phyloP scores from a whole-genome alignment of 805 yeast species.

The Teunomyces gatunensis region DNA sequence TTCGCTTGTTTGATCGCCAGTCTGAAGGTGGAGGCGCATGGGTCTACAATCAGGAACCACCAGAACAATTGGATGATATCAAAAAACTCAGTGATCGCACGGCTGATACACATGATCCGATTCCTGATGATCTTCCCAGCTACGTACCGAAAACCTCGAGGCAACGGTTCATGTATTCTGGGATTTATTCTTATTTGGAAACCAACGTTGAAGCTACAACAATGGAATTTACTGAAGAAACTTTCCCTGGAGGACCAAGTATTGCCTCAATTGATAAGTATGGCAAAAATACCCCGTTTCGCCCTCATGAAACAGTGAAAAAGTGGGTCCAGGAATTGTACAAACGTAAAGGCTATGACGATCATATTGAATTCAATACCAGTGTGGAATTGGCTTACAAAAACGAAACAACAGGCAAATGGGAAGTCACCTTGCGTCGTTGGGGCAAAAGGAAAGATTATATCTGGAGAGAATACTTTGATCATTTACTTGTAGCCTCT shows the following conservation, averaged over 20 bases:
- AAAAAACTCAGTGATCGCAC: conserved; percentile 8
- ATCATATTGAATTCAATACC: conserved; percentile 19
- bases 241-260: conserved; percentile 14
- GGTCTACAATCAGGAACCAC: conserved; percentile 19
- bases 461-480: conserved; percentile 18
- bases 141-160: conserved; percentile 14
- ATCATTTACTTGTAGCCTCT: conserved; percentile 17
- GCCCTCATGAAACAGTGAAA: conserved; percentile 16
- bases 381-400: conserved; percentile 28
- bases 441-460: conserved; percentile 12
- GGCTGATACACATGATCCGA: conserved; percentile 11
- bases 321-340: conserved; percentile 19
- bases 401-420: conserved; percentile 12
- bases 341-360: conserved; percentile 19
- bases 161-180: conserved; percentile 25
- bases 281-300: conserved; percentile 19
- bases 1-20: conserved; percentile 20
- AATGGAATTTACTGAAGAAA: conserved; percentile 23
- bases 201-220: conserved; percentile 21
- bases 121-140: conserved; percentile 15
- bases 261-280: conserved; percentile 12
- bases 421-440: conserved; percentile 16
- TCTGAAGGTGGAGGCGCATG: conserved; percentile 19
- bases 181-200: conserved; percentile 20
- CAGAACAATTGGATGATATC: conserved; percentile 15